Conservation (phyloP, 768 basidiomycete genomes). For the Xerocomus spinulosus region DNA sequence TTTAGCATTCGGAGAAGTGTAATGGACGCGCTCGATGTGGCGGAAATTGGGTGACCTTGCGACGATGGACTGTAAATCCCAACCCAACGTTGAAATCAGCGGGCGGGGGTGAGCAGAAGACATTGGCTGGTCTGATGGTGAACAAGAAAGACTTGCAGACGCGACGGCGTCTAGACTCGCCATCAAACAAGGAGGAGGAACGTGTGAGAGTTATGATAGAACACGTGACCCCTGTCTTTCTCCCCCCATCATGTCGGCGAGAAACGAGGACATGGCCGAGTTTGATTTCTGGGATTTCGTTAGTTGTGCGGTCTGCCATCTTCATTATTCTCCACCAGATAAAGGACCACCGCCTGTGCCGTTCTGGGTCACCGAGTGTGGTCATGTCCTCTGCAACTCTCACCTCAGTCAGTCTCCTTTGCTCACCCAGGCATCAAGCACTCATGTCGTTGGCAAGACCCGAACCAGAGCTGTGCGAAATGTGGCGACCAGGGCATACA, state of each 20-base stretch:
- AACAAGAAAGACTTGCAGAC: neutral
- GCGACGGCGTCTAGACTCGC: neutral
- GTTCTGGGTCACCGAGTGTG: constrained; percentile 88
- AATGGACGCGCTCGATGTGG: constrained; percentile 35
- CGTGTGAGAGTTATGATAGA: too few species aligned
- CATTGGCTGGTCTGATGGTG: neutral
- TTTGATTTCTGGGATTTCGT: constrained; percentile 83
- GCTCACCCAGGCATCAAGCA: neutral
- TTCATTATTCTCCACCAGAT: constrained; percentile 53
- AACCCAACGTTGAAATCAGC: constrained; percentile 41
- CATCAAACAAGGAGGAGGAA: too few species aligned
- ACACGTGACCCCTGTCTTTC: constrained; percentile 17
- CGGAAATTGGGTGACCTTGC: constrained; percentile 39
- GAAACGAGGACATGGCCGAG: constrained; percentile 23
- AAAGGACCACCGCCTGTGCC: constrained; percentile 55
- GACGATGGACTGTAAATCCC: constrained; percentile 47
- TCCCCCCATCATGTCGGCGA: constrained; percentile 13
- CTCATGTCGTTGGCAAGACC: constrained; percentile 38
- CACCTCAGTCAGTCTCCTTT: constrained; percentile 61
- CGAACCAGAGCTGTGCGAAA: constrained; percentile 69
- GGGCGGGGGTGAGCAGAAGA: constrained; percentile 2
- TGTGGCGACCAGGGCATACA: constrained; percentile 64
- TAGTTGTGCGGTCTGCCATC: constrained; percentile 62
- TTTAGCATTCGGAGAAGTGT: constrained; percentile 25
- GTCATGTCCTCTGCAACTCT: constrained; percentile 79